Percentiles rank a stretch among this genome's conserved stretches.
Evolutionary conservation across 2,329 filamentous ascomycete genomes (phyloP).

Genomic region (Lasiodiplodia gonubiensis): DNA sequence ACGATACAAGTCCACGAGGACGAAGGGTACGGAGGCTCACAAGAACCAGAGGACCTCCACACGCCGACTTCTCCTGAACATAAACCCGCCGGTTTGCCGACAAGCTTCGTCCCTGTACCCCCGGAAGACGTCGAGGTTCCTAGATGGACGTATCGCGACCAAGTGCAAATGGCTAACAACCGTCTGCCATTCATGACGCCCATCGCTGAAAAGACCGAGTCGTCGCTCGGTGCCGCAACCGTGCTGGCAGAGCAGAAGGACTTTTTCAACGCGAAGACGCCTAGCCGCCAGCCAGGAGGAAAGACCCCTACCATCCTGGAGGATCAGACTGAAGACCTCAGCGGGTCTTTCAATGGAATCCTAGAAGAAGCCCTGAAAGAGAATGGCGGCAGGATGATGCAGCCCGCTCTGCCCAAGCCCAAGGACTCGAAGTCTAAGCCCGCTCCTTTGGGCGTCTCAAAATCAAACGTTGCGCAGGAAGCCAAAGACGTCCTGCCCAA

Average conservation of each 20-base stretch:
- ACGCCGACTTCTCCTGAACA: slow-evolving; percentile 47
- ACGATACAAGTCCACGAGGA: slow-evolving; percentile 31
- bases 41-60: slow-evolving; percentile 50
- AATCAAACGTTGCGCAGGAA: slow-evolving; percentile 36
- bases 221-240: slow-evolving; percentile 68
- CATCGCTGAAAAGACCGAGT: slow-evolving; percentile 94
- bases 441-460: slow-evolving; percentile 35
- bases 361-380: slow-evolving; percentile 56
- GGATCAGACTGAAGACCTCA: slow-evolving; percentile 58
- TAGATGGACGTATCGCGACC: slow-evolving; percentile 79
- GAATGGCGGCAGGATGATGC: slow-evolving; percentile 54
- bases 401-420: slow-evolving; percentile 56
- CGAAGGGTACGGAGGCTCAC: slow-evolving; percentile 38
- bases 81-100: slow-evolving; percentile 46
- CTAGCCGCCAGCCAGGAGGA: slow-evolving; percentile 63
- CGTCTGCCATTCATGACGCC: slow-evolving; percentile 98
- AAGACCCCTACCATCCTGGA: slow-evolving; percentile 46
- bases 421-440: slow-evolving; percentile 28
- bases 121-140: slow-evolving; percentile 87
- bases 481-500: slow-evolving; percentile 55
- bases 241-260: slow-evolving; percentile 55
- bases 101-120: slow-evolving; percentile 76
- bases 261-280: slow-evolving; percentile 74
- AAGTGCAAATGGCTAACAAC: slow-evolving; percentile 81
- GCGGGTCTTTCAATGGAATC: slow-evolving; percentile 76